Conservation (phyloP, 352 stramenopile species). For the Phytophthora chlamydospora region DNA sequence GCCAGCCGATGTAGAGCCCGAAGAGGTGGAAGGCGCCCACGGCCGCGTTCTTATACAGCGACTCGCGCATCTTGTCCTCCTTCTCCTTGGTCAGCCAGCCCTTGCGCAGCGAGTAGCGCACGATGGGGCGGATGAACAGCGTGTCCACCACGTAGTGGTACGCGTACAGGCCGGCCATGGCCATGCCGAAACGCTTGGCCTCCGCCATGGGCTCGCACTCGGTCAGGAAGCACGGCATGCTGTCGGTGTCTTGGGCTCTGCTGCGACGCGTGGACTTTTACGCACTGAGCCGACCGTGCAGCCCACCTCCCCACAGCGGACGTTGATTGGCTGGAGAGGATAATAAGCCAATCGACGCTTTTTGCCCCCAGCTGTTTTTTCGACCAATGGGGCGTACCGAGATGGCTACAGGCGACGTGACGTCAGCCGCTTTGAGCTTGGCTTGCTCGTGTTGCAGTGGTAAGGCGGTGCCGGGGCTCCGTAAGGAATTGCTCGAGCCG, state of each 20-base stretch:
- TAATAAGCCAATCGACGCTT: neutral
- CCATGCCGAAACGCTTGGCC: constrained; percentile 61
- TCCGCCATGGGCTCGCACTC: constrained; percentile 63
- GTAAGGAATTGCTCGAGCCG: constrained; percentile 5
- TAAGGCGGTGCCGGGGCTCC: neutral
- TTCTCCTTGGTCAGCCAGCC: constrained; percentile 61
- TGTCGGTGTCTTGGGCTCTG: constrained; percentile 2
- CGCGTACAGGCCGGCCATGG: constrained; percentile 60
- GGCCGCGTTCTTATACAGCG: constrained; percentile 81
- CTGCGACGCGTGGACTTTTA: constrained; percentile 36
- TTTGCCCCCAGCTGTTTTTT: constrained; percentile 17
- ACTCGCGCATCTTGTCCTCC: constrained; percentile 85
- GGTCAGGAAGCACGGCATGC: constrained; percentile 77
- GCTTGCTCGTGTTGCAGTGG: constrained; percentile 5
- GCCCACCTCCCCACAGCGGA: too few relatives aligned
- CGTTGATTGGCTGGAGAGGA: too few relatives aligned
- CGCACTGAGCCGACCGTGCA: constrained; percentile 24
- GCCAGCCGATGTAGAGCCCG: constrained; percentile 63
- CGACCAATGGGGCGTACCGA: neutral
- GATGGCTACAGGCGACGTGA: constrained; percentile 10
- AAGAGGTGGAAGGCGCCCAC: constrained; percentile 68
- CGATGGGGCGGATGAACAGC: constrained; percentile 61
- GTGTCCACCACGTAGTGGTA: constrained; percentile 80
- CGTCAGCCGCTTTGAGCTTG: constrained; percentile 2
- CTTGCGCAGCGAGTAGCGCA: constrained; percentile 47